phyloP scores from a whole-genome alignment of 768 basidiomycete genomes.

The Mycena alexandri region DNA sequence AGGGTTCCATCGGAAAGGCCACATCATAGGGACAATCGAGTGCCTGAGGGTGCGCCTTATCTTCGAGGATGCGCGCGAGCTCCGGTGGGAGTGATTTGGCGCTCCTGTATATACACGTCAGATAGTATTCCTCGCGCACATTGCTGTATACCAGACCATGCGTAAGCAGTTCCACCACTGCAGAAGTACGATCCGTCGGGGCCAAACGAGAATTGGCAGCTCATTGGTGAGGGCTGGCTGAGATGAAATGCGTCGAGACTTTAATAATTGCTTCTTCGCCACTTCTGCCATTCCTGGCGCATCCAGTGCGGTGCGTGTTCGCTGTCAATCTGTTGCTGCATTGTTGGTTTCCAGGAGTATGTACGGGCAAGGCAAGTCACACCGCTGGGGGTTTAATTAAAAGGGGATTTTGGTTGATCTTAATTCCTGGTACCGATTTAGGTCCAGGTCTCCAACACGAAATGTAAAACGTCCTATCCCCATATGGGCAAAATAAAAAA shows the following conservation, averaged over 20 bases:
- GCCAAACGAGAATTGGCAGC: constrained; percentile 22
- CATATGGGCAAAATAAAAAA: no score
- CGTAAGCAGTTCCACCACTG: constrained; percentile 11
- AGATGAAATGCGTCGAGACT: constrained; percentile 6
- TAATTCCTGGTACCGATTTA: no score
- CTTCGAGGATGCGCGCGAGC: constrained; percentile 5
- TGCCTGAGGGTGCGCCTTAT: constrained; percentile 21
- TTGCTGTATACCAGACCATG: constrained; percentile 12
- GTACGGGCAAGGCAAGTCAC: no score
- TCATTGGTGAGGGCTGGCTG: constrained; percentile 19
- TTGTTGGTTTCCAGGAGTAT: constrained; percentile 12
- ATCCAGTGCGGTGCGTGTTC: constrained; percentile 9
- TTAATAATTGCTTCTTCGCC: constrained; percentile 7
- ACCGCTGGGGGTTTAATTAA: no score
- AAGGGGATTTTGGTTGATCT: no score
- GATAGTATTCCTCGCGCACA: neutral
- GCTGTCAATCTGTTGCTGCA: constrained; percentile 12
- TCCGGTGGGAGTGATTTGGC: constrained; percentile 1
- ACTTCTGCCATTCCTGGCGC: constrained; percentile 5
- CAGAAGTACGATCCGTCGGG: constrained; percentile 21
- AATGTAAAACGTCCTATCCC: no score
- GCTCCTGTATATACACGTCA: constrained; percentile 9
- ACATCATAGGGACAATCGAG: constrained; percentile 22
- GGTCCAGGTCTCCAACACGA: no score
- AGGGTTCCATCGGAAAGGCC: constrained; percentile 25